phyloP scores from a whole-genome alignment of 2,329 filamentous ascomycete species.

The Pseudogymnoascus sp. region DNA sequence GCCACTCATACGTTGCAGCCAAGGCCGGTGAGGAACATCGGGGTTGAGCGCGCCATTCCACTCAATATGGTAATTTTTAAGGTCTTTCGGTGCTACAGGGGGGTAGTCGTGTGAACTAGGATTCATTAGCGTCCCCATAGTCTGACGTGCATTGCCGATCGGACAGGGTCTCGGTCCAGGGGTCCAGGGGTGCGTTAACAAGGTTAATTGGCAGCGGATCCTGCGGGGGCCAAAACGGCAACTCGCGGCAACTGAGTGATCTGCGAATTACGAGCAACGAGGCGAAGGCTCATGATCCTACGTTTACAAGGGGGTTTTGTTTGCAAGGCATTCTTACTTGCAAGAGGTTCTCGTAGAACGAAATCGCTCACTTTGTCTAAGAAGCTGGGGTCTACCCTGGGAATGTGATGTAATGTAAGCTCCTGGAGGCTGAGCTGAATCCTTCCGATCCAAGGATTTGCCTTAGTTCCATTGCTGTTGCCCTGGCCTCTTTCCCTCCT shows the following conservation, averaged over 20 bases:
- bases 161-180: not conserved
- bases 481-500: not conserved
- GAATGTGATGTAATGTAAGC: not conserved
- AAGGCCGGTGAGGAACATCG: not conserved
- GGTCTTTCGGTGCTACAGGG: not conserved
- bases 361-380: not conserved
- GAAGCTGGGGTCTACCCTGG: not conserved
- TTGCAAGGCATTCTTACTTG: not conserved
- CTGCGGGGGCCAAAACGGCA: not conserved
- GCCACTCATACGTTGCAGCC: not conserved
- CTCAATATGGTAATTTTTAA: not conserved
- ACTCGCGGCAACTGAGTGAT: not conserved
- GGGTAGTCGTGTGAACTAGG: not conserved
- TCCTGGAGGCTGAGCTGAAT: not conserved
- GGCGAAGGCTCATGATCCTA: not conserved
- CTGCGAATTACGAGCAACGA: not conserved
- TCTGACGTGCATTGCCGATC: not conserved
- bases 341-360: not conserved
- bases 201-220: not conserved
- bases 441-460: not conserved
- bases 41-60: not conserved
- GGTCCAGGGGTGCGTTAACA: not conserved
- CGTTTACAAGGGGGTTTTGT: not conserved
- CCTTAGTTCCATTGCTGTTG: not conserved
- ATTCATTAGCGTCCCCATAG: not conserved